These are phyloP conservation scores for Singerocomus rubriflavus DNA, from an alignment of 1,284 basidiomycete genomes.

Conservation along the genomic window DNA sequence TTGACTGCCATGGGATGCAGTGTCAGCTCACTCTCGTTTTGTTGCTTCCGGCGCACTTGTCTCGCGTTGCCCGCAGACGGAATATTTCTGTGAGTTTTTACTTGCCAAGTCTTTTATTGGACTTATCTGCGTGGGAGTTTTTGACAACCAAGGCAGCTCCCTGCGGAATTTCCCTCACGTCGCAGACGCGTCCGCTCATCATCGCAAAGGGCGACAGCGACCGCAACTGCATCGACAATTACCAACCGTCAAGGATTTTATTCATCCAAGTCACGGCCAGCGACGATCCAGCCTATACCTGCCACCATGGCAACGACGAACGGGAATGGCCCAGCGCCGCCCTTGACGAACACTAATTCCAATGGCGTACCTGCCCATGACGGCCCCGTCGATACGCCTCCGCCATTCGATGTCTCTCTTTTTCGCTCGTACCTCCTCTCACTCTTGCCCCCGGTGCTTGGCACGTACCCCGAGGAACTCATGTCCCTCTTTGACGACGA, in stretches of 20 bases:
- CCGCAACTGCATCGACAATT: conserved; percentile 9
- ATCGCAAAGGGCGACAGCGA: conserved; percentile 24
- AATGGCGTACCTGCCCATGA: conserved; percentile 26
- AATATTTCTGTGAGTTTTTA: conserved; percentile 2
- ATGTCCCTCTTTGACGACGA: conserved; percentile 68
- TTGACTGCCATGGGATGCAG: not conserved
- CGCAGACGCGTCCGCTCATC: conserved; percentile 27
- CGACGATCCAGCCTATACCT: conserved; percentile 10
- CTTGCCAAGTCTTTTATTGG: conserved; percentile 8
- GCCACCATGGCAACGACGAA: conserved; percentile 25
- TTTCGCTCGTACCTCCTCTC: conserved; percentile 67
- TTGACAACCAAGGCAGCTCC: conserved; percentile 7
- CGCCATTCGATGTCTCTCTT: conserved; percentile 56
- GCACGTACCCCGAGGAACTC: conserved; percentile 59
- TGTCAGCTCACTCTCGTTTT: not conserved
- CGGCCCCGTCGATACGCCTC: conserved; percentile 26
- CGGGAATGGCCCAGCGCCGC: conserved; percentile 24
- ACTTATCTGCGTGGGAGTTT: conserved; percentile 23
- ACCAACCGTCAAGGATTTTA: not conserved
- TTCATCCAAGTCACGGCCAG: conserved; percentile 11
- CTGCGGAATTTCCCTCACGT: not conserved
- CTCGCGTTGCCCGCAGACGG: not conserved
- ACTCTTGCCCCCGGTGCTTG: conserved; percentile 74
- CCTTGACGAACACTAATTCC: conserved; percentile 28
- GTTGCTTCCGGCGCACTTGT: not conserved